phyloP scores from a whole-genome alignment of 2,329 filamentous ascomycete species.

The Mycocentrospora acerina region DNA sequence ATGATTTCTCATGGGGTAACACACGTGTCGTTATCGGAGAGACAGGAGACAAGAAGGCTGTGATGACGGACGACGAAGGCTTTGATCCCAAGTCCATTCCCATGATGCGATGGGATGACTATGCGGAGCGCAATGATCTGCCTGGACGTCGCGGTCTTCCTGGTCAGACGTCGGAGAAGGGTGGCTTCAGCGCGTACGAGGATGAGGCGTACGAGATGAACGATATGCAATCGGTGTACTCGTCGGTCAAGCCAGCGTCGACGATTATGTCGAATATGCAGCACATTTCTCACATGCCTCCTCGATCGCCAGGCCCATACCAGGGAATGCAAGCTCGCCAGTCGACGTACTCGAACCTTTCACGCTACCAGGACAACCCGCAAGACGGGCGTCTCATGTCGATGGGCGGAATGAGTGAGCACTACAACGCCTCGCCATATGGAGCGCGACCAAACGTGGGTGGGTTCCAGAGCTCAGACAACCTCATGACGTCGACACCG shows the following conservation, averaged over 20 bases:
- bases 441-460: constrained; percentile 43
- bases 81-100: constrained; percentile 94
- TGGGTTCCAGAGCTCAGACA: constrained; percentile 46
- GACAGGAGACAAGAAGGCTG: constrained; percentile 84
- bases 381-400: constrained; percentile 60
- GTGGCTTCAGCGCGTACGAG: constrained; percentile 61
- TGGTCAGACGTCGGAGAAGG: constrained; percentile 58
- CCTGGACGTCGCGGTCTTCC: constrained; percentile 80
- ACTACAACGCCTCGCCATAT: constrained; percentile 40
- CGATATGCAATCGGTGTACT: constrained; percentile 96
- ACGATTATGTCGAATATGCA: constrained; percentile 86
- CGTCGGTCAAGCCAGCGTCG: constrained; percentile 80
- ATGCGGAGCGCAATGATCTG: constrained; percentile 80
- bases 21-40: constrained; percentile 96
- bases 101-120: constrained; percentile 96
- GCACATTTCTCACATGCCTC: constrained; percentile 73
- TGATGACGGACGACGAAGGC: constrained; percentile 76
- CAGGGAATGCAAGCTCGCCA: constrained; percentile 66
- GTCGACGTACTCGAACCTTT: constrained; percentile 68
- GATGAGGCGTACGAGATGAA: constrained; percentile 92
- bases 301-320: constrained; percentile 72
- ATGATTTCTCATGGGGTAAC: constrained; percentile 98
- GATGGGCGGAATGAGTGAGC: constrained; percentile 57
- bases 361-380: constrained; percentile 65
- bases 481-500: constrained; percentile 42